Evolutionary conservation across 306 rosid species (phyloP).

Genomic region (Herpetospermum pedunculosum): DNA sequence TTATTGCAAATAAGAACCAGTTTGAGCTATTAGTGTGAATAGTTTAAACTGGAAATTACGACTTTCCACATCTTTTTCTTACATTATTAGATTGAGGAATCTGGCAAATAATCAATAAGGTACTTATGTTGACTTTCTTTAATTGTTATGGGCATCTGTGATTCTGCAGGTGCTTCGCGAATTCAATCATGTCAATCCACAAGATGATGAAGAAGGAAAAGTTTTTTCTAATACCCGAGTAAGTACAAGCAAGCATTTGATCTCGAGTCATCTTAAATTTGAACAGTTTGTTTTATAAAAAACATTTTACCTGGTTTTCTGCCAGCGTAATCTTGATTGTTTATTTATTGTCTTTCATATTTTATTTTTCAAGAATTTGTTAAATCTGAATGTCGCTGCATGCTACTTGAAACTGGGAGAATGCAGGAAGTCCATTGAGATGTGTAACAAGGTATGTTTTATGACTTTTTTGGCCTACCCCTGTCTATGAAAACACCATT

Average conservation of each 20-base stretch:
- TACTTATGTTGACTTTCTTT: background rate
- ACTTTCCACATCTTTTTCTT: background rate
- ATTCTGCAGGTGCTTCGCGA: slow-evolving; percentile 74
- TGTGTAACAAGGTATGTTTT: slow-evolving; percentile 70
- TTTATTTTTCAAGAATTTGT: slow-evolving; percentile 55
- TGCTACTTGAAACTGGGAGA: slow-evolving; percentile 79
- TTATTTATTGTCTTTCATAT: background rate
- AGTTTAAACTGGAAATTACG: background rate
- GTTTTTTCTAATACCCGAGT: slow-evolving; percentile 69
- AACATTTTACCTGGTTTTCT: background rate
- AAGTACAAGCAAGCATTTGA: slow-evolving; percentile 11
- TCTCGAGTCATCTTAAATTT: background rate
- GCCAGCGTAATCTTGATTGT: slow-evolving; percentile 8
- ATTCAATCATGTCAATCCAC: slow-evolving; percentile 97
- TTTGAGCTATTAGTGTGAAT: background rate
- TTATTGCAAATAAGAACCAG: background rate
- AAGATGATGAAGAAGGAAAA: slow-evolving; percentile 92
- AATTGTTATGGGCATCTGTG: background rate
- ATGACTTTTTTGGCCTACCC: background rate
- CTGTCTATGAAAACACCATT: background rate
- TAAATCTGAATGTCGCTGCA: slow-evolving; percentile 80
- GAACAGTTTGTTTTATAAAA: too few species aligned
- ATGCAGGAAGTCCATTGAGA: slow-evolving; percentile 74
- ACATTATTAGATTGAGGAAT: background rate
- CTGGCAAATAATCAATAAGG: background rate